Conservation (phyloP, 2,329 filamentous ascomycete species). For the Sporothrix variecibatus region DNA sequence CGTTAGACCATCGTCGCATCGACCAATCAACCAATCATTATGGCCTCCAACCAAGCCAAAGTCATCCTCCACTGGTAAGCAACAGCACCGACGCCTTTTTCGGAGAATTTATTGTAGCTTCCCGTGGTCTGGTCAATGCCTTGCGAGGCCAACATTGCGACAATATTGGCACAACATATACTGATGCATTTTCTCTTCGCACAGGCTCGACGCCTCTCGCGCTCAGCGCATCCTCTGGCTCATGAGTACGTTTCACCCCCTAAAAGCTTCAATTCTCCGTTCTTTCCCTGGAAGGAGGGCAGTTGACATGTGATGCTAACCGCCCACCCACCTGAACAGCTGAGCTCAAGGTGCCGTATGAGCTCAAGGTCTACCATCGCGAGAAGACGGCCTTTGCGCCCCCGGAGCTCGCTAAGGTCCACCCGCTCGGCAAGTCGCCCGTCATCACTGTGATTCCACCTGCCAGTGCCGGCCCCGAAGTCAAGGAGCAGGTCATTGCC, state of each 20-base stretch:
- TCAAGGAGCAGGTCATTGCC: constrained; percentile 64
- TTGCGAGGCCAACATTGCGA: not conserved
- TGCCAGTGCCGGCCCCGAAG: constrained; percentile 31
- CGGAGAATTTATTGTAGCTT: not conserved
- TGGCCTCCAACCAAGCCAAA: constrained; percentile 14
- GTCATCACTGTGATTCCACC: constrained; percentile 64
- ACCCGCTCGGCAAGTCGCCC: constrained; percentile 86
- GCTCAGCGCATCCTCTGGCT: constrained; percentile 84
- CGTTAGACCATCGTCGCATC: not conserved
- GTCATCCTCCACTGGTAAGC: constrained; percentile 28
- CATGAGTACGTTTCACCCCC: constrained; percentile 43
- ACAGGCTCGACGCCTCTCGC: constrained; percentile 80
- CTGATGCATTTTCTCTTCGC: not conserved
- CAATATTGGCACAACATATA: not conserved
- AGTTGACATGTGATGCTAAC: not conserved
- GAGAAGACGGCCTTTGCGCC: constrained; percentile 64
- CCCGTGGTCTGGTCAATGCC: not conserved
- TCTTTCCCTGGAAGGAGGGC: too few species aligned
- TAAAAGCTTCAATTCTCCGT: not conserved
- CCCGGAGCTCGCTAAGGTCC: constrained; percentile 71
- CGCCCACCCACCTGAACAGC: constrained; percentile 46
- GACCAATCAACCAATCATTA: not conserved
- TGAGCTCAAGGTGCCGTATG: constrained; percentile 76
- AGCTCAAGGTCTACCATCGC: constrained; percentile 78
- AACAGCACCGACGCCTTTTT: not conserved